Evolutionary conservation across 257 asterid genomes (phyloP).

Genomic region (Solanum raphanifolium): DNA sequence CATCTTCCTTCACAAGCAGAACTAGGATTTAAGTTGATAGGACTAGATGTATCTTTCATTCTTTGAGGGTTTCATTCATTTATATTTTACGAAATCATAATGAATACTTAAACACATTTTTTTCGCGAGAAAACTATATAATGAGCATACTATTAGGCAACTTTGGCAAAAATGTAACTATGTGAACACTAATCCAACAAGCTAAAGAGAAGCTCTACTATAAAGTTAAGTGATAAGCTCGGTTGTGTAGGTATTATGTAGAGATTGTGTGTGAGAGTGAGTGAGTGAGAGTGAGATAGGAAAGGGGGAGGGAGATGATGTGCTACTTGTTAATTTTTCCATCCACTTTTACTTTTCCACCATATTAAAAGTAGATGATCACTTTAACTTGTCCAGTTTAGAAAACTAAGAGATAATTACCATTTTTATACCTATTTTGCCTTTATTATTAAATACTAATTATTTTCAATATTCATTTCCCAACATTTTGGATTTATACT

Average conservation of each 20-base stretch:
- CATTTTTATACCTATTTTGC: neutral
- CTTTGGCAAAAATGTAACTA: neutral
- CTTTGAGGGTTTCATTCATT: neutral
- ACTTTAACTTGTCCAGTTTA: neutral
- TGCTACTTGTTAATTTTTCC: neutral
- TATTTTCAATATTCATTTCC: neutral
- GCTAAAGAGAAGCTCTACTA: neutral
- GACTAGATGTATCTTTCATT: neutral
- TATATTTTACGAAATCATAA: neutral
- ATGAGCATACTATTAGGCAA: neutral
- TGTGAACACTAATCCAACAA: neutral
- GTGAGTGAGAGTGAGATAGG: neutral
- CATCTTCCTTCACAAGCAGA: neutral
- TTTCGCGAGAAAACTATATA: neutral
- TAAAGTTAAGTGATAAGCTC: neutral
- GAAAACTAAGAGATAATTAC: neutral
- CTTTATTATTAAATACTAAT: neutral
- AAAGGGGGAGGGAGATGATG: neutral
- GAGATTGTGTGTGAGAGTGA: neutral
- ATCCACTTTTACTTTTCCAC: neutral
- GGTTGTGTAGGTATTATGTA: neutral
- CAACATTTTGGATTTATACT: neutral
- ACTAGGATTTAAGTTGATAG: neutral
- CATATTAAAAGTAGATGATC: neutral
- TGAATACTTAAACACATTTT: neutral